Percentiles rank a stretch among this genome's conserved stretches.
Evolutionary conservation across 202 grass and related monocot genomes (phyloP).

Genomic region (Zizania palustris): DNA sequence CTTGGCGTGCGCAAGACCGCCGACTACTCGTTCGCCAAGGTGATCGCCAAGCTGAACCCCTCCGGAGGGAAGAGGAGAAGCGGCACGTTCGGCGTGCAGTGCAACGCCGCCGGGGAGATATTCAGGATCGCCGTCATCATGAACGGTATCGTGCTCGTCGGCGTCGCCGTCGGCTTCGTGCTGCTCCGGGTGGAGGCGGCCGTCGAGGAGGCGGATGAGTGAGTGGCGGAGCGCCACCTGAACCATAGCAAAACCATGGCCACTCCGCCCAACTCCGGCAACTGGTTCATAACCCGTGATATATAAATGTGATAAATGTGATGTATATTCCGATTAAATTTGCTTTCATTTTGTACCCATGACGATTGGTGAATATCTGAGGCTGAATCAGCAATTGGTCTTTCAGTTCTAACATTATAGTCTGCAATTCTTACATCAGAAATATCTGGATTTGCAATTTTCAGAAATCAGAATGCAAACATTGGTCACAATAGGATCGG

Average conservation of each 20-base stretch:
- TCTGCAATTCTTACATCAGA: background rate
- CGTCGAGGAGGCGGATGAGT: slow-evolving; percentile 79
- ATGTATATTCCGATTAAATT: slow-evolving; percentile 40
- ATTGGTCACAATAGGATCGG: too few species aligned
- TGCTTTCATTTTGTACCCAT: slow-evolving; percentile 48
- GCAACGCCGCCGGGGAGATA: slow-evolving; percentile 75
- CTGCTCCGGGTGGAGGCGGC: slow-evolving; percentile 77
- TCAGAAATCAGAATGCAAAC: background rate
- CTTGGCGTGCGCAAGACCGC: slow-evolving; percentile 57
- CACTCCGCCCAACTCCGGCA: too few species aligned
- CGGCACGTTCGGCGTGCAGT: slow-evolving; percentile 46
- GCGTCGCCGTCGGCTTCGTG: slow-evolving; percentile 89
- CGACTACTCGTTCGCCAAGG: slow-evolving; percentile 62
- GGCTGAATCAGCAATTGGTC: background rate
- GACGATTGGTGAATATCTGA: slow-evolving; percentile 46
- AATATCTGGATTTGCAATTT: background rate
- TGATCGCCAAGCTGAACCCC: slow-evolving; percentile 55
- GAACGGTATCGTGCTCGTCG: slow-evolving; percentile 78
- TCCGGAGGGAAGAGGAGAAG: slow-evolving; percentile 36
- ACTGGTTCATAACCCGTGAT: slow-evolving; percentile 34
- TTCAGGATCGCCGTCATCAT: slow-evolving; percentile 82
- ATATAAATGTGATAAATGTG: slow-evolving; percentile 32
- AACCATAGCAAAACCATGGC: background rate
- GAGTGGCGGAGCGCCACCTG: background rate
- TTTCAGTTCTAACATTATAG: background rate